Evolutionary conservation across 2,329 filamentous ascomycete genomes (phyloP), one percentile per base, ranked within the genome.

Genomic region (Ascochyta lentis): DNA sequence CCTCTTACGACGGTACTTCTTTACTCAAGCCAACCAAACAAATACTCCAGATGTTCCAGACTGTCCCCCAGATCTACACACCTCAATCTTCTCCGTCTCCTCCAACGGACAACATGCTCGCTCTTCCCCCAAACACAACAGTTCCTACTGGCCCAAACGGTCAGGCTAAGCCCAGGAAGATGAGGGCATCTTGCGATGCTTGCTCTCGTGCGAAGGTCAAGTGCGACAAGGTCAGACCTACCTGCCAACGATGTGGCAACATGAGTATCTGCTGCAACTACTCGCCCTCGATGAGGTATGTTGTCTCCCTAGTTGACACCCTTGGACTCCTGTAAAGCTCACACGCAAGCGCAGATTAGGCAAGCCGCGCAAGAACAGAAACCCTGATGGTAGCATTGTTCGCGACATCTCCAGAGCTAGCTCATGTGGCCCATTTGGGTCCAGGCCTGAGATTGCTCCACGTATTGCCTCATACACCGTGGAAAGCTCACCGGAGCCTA

Each of bases 201-300:
- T 75, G 72, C 63, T 75, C 72, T 33, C 71, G 71, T 46, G 71
- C 72, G 31, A 75, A 75, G 58, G 72, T 75, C 61, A 74, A 74
- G 59, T 75, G 72, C 43, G 71, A 75, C 48, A 75, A 75, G 58
- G 67, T 74, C 12, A 62, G 72, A 31, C 72, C 72, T 33, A 72
- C 68, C 35, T 75, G 72, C 54, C 71, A 75, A 48, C 66, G 72
- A 15, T 75, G 72, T 38, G 64, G 70, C 5, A 75, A 71, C 46
- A 74, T 75, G 68, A 67, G 64, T 37, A 70, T 75, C n/a, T 73
- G 72, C 60, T 75, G 72, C 61, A 74, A 75, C 54, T 75, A 75
- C 63, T 75, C 72, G 33, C 72, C 71, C 7, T 75, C 72, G 12
- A 75, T 75, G 72, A 75, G 72, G 72, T 75, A 73, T 42, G 57